A percentile compares a stretch with the other conserved stretches of the same genome.
These are phyloP conservation scores for Corymbia calophylla DNA, from an alignment of 441 rosid genomes.

Conservation along the genomic window DNA sequence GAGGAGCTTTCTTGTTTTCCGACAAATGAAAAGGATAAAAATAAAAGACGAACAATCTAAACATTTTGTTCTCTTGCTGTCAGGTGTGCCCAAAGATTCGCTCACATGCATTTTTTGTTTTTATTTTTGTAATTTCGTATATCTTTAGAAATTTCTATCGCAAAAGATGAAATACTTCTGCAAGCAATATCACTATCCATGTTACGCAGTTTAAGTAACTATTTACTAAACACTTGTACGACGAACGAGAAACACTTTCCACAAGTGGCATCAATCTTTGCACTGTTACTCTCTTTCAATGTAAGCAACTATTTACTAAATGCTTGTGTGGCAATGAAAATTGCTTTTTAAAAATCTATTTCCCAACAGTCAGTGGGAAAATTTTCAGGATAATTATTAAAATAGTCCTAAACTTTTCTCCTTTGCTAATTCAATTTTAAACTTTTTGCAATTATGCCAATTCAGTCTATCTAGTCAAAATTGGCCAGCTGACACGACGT, in stretches of 20 bases:
- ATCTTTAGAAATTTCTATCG: background rate
- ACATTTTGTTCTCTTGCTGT: background rate
- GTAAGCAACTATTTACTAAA: background rate
- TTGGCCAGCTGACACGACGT: rapidly evolving
- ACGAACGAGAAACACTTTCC: background rate
- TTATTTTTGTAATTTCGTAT: background rate
- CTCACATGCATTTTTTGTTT: background rate
- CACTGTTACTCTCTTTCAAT: background rate
- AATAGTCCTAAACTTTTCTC: rapidly evolving
- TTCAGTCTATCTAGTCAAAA: rapidly evolving
- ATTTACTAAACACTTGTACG: background rate
- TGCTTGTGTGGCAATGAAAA: too few species aligned
- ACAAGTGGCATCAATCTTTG: background rate
- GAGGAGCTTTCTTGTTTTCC: background rate
- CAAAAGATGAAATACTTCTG: background rate
- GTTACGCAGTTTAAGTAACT: background rate
- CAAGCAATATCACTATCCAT: background rate
- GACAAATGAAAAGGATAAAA: background rate
- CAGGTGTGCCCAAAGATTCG: background rate
- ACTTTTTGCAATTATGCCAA: too few species aligned
- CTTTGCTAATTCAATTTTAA: rapidly evolving
- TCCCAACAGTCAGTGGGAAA: background rate
- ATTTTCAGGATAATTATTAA: rapidly evolving
- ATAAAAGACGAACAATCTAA: background rate
- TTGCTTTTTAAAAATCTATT: background rate